Evolutionary conservation across 768 basidiomycete genomes (phyloP).

Genomic region (Rhizopogon salebrosus): DNA sequence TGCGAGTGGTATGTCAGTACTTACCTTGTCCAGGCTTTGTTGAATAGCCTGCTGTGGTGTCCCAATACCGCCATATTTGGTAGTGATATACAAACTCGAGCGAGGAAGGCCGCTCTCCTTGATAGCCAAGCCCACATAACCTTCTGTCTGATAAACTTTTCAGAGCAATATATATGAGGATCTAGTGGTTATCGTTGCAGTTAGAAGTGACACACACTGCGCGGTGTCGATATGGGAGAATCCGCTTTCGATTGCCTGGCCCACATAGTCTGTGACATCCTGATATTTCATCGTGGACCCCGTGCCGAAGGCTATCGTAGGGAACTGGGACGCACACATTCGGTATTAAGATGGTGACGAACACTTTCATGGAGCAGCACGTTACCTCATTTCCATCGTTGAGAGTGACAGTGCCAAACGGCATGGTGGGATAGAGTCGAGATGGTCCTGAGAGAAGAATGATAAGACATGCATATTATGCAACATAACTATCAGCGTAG

Average conservation of each 20-base stretch:
- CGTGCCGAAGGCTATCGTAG: constrained; percentile 58
- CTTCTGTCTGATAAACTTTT: constrained; percentile 26
- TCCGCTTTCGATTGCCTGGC: constrained; percentile 53
- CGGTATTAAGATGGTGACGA: not conserved
- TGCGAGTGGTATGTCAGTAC: constrained; percentile 1
- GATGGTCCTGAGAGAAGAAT: not conserved
- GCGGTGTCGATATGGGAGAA: constrained; percentile 66
- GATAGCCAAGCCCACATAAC: constrained; percentile 35
- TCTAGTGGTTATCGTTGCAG: not conserved
- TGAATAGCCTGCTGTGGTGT: constrained; percentile 35
- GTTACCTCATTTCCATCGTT: constrained; percentile 37
- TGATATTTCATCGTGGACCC: constrained; percentile 35
- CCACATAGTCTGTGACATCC: constrained; percentile 50
- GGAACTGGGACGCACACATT: constrained; percentile 36
- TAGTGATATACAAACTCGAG: constrained; percentile 45
- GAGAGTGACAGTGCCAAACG: constrained; percentile 32
- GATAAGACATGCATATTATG: too few species aligned
- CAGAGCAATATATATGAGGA: not conserved
- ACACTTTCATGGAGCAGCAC: not conserved
- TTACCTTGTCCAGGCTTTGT: constrained; percentile 47
- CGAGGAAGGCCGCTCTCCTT: constrained; percentile 42
- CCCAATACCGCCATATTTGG: constrained; percentile 44
- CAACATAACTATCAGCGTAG: too few species aligned
- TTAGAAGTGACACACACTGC: constrained; percentile 31
- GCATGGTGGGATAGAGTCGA: constrained; percentile 24